These are phyloP conservation scores for Sporothrix protearum DNA, from an alignment of 2,329 filamentous ascomycete species.

Conservation along the genomic window DNA sequence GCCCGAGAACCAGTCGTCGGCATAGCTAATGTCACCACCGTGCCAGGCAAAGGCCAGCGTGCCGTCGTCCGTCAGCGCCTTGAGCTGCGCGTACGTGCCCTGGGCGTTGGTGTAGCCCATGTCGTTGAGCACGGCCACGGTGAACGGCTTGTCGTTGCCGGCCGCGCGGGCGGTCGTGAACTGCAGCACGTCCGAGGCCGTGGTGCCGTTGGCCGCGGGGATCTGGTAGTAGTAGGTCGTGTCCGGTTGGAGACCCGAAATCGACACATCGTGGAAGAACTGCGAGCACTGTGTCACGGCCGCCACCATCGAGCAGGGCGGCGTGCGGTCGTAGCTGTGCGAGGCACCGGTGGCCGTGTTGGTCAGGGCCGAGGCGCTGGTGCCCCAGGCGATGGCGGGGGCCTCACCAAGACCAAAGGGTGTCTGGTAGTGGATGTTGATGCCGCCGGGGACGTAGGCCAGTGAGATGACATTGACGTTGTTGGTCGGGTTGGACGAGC, in stretches of 20 bases:
- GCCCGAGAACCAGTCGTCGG: slow-evolving; percentile 35
- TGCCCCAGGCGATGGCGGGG: slow-evolving; percentile 46
- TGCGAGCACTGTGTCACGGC: slow-evolving; percentile 49
- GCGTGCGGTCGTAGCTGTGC: slow-evolving; percentile 49
- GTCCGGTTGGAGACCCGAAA: slow-evolving; percentile 40
- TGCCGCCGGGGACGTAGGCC: slow-evolving; percentile 46
- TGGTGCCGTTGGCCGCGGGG: slow-evolving; percentile 47
- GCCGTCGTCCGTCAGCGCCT: slow-evolving; percentile 41
- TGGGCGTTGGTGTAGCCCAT: slow-evolving; percentile 53
- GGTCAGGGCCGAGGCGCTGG: slow-evolving; percentile 34
- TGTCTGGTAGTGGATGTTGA: slow-evolving; percentile 53
- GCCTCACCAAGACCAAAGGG: slow-evolving; percentile 48
- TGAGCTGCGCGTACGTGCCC: slow-evolving; percentile 46
- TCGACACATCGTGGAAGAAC: slow-evolving; percentile 50
- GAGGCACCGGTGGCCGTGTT: slow-evolving; percentile 39
- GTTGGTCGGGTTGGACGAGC: slow-evolving; percentile 43
- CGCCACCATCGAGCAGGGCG: slow-evolving; percentile 45
- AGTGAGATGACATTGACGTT: slow-evolving; percentile 52
- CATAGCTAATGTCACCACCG: slow-evolving; percentile 50
- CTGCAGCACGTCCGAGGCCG: slow-evolving; percentile 43
- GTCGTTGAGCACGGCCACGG: slow-evolving; percentile 48
- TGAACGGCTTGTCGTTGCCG: slow-evolving; percentile 43
- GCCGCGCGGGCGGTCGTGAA: slow-evolving; percentile 46
- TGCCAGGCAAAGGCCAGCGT: slow-evolving; percentile 49
- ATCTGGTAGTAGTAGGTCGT: slow-evolving; percentile 53